Evolutionary conservation across 176 grass and related monocot genomes (phyloP).

Genomic region (Paspalum notatum): DNA sequence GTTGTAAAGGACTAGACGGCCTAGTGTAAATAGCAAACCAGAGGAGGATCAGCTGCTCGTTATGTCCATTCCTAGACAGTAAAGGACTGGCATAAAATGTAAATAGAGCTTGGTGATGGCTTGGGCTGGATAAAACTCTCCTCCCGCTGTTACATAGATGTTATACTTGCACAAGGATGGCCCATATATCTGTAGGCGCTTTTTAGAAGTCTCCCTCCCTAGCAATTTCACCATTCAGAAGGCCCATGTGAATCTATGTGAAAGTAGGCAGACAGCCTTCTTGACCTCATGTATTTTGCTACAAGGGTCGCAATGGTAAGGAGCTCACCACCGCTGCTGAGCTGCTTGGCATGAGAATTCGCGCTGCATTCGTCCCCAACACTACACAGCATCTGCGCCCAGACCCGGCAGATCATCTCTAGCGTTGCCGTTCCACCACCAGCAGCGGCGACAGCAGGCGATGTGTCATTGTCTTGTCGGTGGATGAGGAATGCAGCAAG

Average conservation of each 20-base stretch:
- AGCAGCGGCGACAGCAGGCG: neutral
- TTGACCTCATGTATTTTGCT: conserved; percentile 10
- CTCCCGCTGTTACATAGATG: too few species aligned
- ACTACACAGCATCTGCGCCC: conserved; percentile 11
- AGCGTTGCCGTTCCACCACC: neutral
- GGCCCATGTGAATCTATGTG: neutral
- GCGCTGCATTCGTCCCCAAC: neutral
- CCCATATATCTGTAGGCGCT: too few species aligned
- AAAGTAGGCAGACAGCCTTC: neutral
- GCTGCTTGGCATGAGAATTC: conserved; percentile 11
- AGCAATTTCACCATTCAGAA: conserved; percentile 2
- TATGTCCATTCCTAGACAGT: too few species aligned
- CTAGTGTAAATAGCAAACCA: too few species aligned
- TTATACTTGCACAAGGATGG: too few species aligned
- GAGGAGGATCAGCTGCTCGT: too few species aligned
- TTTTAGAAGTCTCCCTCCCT: too few species aligned
- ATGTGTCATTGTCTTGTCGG: neutral
- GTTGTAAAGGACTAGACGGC: too few species aligned
- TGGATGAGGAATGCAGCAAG: conserved; percentile 27
- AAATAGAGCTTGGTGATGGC: too few species aligned
- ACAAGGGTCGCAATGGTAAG: neutral
- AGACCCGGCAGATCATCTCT: neutral
- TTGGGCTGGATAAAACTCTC: too few species aligned
- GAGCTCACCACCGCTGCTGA: conserved; percentile 21
- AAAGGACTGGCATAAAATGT: too few species aligned